phyloP scores from a whole-genome alignment of 768 basidiomycete species.

The Ephemerocybe angulata region DNA sequence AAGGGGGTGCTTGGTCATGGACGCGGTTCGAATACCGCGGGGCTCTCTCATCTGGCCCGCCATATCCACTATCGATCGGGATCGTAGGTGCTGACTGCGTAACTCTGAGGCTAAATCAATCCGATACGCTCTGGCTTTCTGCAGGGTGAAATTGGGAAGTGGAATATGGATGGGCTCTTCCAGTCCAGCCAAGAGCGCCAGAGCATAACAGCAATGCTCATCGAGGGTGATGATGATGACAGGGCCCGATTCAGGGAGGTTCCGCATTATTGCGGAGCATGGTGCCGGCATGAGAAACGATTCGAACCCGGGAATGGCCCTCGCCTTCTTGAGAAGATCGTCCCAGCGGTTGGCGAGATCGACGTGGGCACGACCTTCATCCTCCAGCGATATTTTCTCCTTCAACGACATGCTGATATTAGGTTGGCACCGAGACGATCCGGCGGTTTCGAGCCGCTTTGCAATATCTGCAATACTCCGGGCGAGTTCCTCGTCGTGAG shows the following conservation, averaged over 20 bases:
- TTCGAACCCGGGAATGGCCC: not conserved
- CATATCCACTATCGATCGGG: not conserved
- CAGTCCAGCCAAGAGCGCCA: constrained; percentile 12
- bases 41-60: not conserved
- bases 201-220: constrained; percentile 5
- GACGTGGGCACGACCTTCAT: not conserved
- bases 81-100: not conserved
- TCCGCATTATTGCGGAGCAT: not conserved
- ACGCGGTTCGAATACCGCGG: not conserved
- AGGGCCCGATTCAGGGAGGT: not conserved
- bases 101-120: no score
- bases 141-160: constrained; percentile 5
- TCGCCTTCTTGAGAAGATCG: not conserved
- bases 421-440: not conserved
- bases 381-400: not conserved
- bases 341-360: constrained; percentile 2
- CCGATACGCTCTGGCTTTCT: not conserved
- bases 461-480: not conserved
- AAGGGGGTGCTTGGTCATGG: not conserved
- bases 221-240: constrained; percentile 5
- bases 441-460: constrained; percentile 8
- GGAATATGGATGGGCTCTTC: constrained; percentile 12
- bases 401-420: not conserved
- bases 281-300: constrained; percentile 17
- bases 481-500: not conserved